Percentiles rank a stretch among this genome's conserved stretches.
Conservation (phyloP, 225 moss, liverwort and hornwort genomes). For the Marchantia paleacea region DNA sequence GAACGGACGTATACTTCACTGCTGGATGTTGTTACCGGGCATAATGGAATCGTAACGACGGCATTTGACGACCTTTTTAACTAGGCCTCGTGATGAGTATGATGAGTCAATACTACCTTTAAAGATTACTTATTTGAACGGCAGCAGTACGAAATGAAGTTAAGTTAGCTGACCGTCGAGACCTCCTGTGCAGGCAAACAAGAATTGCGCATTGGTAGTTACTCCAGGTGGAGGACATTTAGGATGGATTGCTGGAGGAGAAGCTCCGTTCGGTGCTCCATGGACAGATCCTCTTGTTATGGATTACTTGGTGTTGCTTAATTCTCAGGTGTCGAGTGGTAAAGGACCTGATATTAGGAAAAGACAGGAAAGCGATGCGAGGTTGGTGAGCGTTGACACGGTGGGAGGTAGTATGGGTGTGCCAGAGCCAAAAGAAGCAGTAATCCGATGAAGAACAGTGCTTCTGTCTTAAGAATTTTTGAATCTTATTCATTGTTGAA, state of each 20-base stretch:
- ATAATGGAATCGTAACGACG: no score
- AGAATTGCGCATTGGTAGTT: constrained; percentile 74
- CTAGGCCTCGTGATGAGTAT: no score
- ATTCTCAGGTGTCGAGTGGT: constrained; percentile 36
- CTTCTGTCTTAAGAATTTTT: background rate
- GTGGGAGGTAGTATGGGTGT: constrained; percentile 30
- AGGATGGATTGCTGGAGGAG: constrained; percentile 77
- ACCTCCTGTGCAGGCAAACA: constrained; percentile 56
- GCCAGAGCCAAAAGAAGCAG: constrained; percentile 19
- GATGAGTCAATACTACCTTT: no score
- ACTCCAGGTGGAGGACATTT: constrained; percentile 92
- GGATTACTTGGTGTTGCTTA: constrained; percentile 62
- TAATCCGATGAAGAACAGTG: constrained; percentile 18
- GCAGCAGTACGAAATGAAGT: background rate
- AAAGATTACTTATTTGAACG: background rate
- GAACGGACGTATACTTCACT: no score
- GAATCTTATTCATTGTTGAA: background rate
- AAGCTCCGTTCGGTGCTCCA: constrained; percentile 74
- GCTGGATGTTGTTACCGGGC: no score
- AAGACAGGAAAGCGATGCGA: constrained; percentile 46
- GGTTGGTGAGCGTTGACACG: constrained; percentile 49
- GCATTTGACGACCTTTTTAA: no score
- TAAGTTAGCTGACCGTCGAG: background rate
- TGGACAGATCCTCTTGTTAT: constrained; percentile 88
- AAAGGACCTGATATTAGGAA: constrained; percentile 46